phyloP scores from a whole-genome alignment of 768 basidiomycete species.

The Vararia minispora region DNA sequence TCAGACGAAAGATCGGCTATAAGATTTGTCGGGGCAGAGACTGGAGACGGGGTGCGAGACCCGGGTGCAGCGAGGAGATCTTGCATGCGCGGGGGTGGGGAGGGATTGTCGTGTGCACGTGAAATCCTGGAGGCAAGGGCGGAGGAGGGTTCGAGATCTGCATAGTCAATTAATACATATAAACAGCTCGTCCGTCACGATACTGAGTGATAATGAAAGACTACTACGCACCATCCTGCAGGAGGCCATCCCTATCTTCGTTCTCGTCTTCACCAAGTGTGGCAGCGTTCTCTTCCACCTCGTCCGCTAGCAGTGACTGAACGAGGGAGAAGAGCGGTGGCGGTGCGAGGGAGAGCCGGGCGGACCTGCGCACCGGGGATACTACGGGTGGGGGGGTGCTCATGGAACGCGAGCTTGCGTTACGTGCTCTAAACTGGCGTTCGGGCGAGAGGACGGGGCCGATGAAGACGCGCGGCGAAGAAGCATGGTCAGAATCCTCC shows the following conservation, averaged over 20 bases:
- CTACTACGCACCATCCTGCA: constrained; percentile 11
- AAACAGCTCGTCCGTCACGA: no score
- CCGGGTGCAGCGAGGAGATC: no score
- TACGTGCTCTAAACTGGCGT: no score
- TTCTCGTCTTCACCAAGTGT: background rate
- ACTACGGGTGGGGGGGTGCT: constrained; percentile 1
- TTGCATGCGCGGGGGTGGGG: constrained; percentile 39
- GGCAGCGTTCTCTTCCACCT: background rate
- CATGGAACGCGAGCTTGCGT: constrained; percentile 2
- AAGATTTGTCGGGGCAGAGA: no score
- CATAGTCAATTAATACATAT: background rate
- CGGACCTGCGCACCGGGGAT: constrained; percentile 6
- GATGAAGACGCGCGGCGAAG: constrained; percentile 15
- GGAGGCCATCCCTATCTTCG: background rate
- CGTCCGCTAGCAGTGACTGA: no score
- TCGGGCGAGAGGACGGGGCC: constrained; percentile 17
- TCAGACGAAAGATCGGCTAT: no score
- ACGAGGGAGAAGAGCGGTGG: no score
- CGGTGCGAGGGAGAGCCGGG: background rate
- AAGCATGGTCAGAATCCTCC: constrained; percentile 5
- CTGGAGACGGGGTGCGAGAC: no score
- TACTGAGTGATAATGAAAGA: no score
- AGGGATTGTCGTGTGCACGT: constrained; percentile 66
- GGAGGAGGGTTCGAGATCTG: constrained; percentile 49
- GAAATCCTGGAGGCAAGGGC: constrained; percentile 54